A percentile compares a stretch with the other conserved stretches of the same genome.
These are phyloP conservation scores for Panus rudis DNA, from an alignment of 768 basidiomycete species.

Conservation along the genomic window DNA sequence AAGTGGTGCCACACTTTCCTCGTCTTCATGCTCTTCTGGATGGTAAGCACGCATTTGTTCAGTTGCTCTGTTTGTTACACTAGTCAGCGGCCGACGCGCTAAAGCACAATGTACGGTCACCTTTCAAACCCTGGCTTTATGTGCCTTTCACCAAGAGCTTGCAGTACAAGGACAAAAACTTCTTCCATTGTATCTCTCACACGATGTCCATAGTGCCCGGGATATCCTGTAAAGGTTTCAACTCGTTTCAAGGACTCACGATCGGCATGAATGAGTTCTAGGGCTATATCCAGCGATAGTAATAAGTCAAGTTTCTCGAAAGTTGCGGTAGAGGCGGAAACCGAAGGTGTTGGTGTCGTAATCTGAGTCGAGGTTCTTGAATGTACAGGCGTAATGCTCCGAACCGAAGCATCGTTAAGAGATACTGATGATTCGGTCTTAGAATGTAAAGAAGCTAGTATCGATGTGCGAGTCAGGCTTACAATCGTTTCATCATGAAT, in stretches of 20 bases:
- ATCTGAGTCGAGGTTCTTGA: conserved; percentile 17
- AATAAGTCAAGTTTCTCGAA: conserved; percentile 72
- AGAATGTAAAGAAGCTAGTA: neutral
- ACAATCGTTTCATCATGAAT: too few relatives aligned
- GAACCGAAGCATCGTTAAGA: neutral
- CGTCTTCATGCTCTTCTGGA: conserved; percentile 79
- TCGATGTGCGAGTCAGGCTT: neutral
- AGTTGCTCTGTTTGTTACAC: conserved; percentile 65
- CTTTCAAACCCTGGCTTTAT: conserved; percentile 67
- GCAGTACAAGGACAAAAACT: conserved; percentile 78
- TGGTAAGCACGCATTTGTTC: conserved; percentile 86
- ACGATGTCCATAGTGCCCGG: conserved; percentile 78
- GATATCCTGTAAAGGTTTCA: conserved; percentile 85
- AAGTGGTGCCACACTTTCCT: conserved; percentile 82
- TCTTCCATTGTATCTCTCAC: conserved; percentile 94
- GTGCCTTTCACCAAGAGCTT: conserved; percentile 72
- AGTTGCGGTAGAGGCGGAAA: conserved; percentile 10
- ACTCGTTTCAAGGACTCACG: conserved; percentile 88
- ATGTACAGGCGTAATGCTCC: conserved; percentile 12
- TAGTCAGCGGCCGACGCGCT: neutral
- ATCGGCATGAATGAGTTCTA: conserved; percentile 89
- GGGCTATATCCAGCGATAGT: conserved; percentile 84
- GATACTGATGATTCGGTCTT: conserved; percentile 4
- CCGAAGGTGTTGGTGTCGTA: conserved; percentile 13
- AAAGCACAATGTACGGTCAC: conserved; percentile 6